Evolutionary conservation across 2,329 filamentous ascomycete genomes (phyloP).

Genomic region (Keithomyces neogunnii): DNA sequence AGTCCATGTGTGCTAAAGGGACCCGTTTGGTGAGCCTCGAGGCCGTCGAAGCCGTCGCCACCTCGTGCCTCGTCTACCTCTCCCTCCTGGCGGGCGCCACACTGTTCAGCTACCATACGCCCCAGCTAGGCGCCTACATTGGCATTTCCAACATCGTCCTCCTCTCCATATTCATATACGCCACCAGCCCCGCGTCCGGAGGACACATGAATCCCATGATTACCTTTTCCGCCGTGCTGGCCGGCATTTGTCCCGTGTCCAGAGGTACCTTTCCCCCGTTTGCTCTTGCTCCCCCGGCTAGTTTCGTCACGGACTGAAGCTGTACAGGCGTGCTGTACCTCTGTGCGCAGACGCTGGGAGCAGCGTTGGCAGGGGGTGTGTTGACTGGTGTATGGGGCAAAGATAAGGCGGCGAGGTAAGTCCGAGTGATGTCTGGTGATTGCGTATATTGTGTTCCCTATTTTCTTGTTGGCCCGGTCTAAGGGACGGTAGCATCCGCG

Average conservation of each 20-base stretch:
- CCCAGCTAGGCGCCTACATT: conserved; percentile 20
- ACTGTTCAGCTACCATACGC: conserved; percentile 18
- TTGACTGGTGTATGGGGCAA: conserved; percentile 25
- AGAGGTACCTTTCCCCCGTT: conserved; percentile 19
- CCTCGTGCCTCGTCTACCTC: conserved; percentile 19
- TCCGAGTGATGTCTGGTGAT: too few relatives aligned
- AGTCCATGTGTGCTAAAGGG: too few relatives aligned
- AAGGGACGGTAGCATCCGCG: conserved; percentile 11
- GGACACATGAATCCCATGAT: conserved; percentile 46
- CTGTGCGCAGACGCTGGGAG: conserved; percentile 34
- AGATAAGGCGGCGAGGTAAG: conserved; percentile 20
- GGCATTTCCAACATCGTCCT: conserved; percentile 30
- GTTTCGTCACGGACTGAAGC: not conserved
- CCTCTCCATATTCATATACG: conserved; percentile 40
- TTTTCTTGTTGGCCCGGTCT: too few relatives aligned
- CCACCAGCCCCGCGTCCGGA: conserved; percentile 37
- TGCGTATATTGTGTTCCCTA: too few relatives aligned
- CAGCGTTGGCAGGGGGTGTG: conserved; percentile 33
- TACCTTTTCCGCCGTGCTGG: conserved; percentile 42
- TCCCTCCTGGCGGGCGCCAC: conserved; percentile 22
- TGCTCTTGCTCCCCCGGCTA: too few relatives aligned
- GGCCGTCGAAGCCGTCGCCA: conserved; percentile 22
- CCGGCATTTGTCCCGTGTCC: conserved; percentile 38
- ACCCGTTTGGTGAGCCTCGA: conserved; percentile 1
- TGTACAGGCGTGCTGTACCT: conserved; percentile 33